Evolutionary conservation across 1,284 basidiomycete genomes (phyloP).

Genomic region (Cutaneotrichosporon sp.): DNA sequence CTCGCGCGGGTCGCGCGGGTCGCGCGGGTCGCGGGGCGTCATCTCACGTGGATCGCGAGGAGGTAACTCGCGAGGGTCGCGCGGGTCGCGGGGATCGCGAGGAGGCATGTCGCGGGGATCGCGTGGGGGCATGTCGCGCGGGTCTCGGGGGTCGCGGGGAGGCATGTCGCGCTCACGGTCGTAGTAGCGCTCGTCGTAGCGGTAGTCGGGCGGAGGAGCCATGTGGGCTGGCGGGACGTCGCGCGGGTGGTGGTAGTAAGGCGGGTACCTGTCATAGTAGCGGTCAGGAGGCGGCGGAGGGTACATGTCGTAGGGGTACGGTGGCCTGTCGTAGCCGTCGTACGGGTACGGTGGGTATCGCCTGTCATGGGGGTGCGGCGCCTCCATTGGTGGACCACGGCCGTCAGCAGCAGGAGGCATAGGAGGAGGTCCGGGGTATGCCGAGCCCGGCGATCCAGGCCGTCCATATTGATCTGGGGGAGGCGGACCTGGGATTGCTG

Average conservation of each 20-base stretch:
- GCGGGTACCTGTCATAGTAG: constrained; percentile 14
- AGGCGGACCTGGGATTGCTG: constrained; percentile 12
- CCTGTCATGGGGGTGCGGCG: constrained; percentile 1
- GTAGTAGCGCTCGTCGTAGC: constrained; percentile 15
- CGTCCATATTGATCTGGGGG: constrained; percentile 12
- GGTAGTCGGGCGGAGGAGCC: constrained; percentile 9
- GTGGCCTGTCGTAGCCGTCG: constrained; percentile 10
- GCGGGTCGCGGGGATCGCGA: background rate
- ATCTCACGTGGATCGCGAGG: background rate
- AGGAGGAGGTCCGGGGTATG: background rate
- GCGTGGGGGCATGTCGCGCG: background rate
- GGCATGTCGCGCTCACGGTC: constrained; percentile 8
- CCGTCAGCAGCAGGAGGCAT: background rate
- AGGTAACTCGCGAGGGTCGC: too few relatives aligned
- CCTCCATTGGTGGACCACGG: background rate
- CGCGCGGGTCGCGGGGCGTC: background rate
- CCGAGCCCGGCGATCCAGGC: constrained; percentile 9
- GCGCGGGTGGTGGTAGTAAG: constrained; percentile 11
- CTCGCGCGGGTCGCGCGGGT: background rate
- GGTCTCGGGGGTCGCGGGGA: background rate
- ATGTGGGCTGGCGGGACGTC: constrained; percentile 6
- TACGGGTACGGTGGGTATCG: constrained; percentile 17
- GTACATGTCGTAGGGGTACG: constrained; percentile 14
- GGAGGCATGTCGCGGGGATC: constrained; percentile 4
- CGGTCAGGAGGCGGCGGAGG: constrained; percentile 6